phyloP scores from a whole-genome alignment of 352 stramenopile genomes.

The Plasmopara halstedii region DNA sequence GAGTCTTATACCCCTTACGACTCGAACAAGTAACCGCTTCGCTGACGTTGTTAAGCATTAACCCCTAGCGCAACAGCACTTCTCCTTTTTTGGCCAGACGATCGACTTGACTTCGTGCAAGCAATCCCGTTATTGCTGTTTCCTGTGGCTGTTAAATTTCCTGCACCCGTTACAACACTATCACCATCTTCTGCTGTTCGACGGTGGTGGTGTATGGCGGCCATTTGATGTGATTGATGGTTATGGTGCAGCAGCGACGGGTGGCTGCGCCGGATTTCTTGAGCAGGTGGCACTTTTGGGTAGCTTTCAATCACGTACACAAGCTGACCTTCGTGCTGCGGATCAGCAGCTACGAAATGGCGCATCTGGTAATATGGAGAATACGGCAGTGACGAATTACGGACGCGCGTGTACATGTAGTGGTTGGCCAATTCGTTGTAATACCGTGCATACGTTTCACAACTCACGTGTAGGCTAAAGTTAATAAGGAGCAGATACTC shows the following conservation, averaged over 20 bases:
- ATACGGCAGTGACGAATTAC: slow-evolving; percentile 24
- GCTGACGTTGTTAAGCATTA: slow-evolving; percentile 50
- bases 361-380: slow-evolving; percentile 46
- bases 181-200: slow-evolving; percentile 40
- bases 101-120: slow-evolving; percentile 43
- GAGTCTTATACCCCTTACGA: slow-evolving; percentile 13
- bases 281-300: slow-evolving; percentile 21
- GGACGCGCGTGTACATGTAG: slow-evolving; percentile 64
- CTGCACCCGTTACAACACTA: slow-evolving; percentile 6
- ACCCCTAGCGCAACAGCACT: slow-evolving; percentile 73
- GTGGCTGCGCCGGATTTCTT: slow-evolving; percentile 25
- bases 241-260: slow-evolving; percentile 25
- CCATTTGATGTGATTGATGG: slow-evolving; percentile 18
- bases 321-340: slow-evolving; percentile 53
- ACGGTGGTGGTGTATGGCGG: slow-evolving; percentile 16
- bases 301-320: slow-evolving; percentile 72
- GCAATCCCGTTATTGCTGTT: slow-evolving; percentile 29
- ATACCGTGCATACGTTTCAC: slow-evolving; percentile 87
- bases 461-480: slow-evolving; percentile 95
- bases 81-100: slow-evolving; percentile 70
- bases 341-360: slow-evolving; percentile 61
- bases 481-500: slow-evolving; percentile 98
- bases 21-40: slow-evolving; percentile 14
- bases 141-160: slow-evolving; percentile 10
- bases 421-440: slow-evolving; percentile 86